A percentile compares a stretch with the other conserved stretches of the same genome.
Conservation (phyloP, 2,329 filamentous ascomycete species). For the Verticillium albo-atrum region DNA sequence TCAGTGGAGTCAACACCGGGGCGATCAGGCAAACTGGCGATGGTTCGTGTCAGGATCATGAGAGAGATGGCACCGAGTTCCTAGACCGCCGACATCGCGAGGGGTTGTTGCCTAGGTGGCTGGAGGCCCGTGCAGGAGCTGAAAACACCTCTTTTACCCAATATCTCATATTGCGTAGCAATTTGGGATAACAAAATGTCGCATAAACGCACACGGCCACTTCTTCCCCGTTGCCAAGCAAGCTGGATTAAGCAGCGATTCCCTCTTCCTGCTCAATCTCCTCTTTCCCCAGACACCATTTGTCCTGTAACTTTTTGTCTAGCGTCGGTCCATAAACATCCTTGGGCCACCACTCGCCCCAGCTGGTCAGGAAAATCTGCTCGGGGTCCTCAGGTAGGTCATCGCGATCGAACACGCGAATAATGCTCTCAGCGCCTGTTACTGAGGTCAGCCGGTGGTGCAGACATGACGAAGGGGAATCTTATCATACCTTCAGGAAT, state of each 20-base stretch:
- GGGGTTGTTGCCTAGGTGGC: neutral
- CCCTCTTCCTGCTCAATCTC: slow-evolving; percentile 37
- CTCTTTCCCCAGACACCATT: slow-evolving; percentile 44
- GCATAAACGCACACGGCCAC: neutral
- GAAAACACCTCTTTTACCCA: neutral
- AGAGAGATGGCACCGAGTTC: neutral
- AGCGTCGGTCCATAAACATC: slow-evolving; percentile 33
- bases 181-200: neutral
- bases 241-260: neutral
- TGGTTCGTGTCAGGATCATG: too few relatives aligned
- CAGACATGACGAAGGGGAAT: neutral
- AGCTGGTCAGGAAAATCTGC: slow-evolving; percentile 49
- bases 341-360: slow-evolving; percentile 52
- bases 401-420: slow-evolving; percentile 35
- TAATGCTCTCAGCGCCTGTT: slow-evolving; percentile 39
- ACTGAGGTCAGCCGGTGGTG: slow-evolving; percentile 10
- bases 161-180: neutral
- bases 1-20: neutral
- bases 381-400: slow-evolving; percentile 47
- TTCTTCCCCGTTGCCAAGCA: neutral
- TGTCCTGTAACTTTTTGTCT: slow-evolving; percentile 44
- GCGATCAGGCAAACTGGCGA: too few relatives aligned
- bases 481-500: slow-evolving; percentile 36
- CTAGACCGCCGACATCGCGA: neutral
- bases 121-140: neutral